phyloP scores from a whole-genome alignment of 1,139 yeast species.

The Yamadazyma taylorii region DNA sequence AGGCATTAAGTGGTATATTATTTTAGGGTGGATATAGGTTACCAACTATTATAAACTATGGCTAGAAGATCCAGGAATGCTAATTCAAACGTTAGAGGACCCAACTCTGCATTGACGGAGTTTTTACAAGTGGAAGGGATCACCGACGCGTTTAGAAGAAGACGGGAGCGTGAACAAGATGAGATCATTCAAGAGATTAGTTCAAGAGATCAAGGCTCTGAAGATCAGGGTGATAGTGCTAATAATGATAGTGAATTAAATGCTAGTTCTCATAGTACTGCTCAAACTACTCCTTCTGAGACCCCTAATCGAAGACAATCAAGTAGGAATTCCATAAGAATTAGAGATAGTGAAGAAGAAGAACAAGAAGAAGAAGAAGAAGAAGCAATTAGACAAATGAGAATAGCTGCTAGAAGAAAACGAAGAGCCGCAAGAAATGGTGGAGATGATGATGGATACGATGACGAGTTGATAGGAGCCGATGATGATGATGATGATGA shows the following conservation, averaged over 20 bases:
- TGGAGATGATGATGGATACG: slow-evolving; percentile 25
- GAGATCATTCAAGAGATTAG: slow-evolving; percentile 7
- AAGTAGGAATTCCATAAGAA: slow-evolving; percentile 5
- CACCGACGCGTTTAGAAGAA: slow-evolving; percentile 71
- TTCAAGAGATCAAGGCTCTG: background rate
- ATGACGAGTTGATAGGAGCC: slow-evolving; percentile 19
- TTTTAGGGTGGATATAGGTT: too few species aligned
- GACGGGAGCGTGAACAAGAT: slow-evolving; percentile 38
- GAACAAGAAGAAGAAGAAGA: slow-evolving; percentile 23
- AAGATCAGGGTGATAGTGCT: slow-evolving; percentile 16
- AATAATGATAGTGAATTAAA: slow-evolving; percentile 5
- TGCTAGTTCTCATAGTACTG: slow-evolving; percentile 5
- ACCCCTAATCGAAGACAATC: slow-evolving; percentile 5
- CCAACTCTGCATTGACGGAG: slow-evolving; percentile 77
- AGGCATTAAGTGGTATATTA: too few species aligned
- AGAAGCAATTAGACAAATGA: slow-evolving; percentile 32
- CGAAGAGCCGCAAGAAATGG: slow-evolving; percentile 22
- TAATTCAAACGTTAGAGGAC: slow-evolving; percentile 58
- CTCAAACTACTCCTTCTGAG: slow-evolving; percentile 1
- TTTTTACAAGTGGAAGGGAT: slow-evolving; percentile 81
- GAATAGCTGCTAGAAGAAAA: slow-evolving; percentile 43
- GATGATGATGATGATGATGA: slow-evolving; percentile 19
- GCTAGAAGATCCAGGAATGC: slow-evolving; percentile 18
- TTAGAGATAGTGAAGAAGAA: slow-evolving; percentile 16
- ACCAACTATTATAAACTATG: slow-evolving; percentile 20